These are phyloP conservation scores for Botrytis porri DNA, from an alignment of 2,329 filamentous ascomycete species.

Conservation along the genomic window DNA sequence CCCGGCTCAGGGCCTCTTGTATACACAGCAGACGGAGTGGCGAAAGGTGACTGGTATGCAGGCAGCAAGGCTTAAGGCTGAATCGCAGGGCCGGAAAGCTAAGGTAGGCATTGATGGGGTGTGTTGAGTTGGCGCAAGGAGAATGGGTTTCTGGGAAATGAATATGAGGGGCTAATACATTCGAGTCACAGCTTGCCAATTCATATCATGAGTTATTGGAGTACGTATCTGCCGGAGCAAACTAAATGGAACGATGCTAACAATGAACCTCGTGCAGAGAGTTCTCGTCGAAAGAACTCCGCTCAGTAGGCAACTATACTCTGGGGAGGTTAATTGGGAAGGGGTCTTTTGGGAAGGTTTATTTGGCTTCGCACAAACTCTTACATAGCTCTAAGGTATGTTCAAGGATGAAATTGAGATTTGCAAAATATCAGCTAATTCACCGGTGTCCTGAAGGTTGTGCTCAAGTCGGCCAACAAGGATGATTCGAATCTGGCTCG, in stretches of 20 bases:
- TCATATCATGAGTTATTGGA: constrained; percentile 96
- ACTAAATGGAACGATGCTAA: constrained; percentile 26
- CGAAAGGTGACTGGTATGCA: constrained; percentile 40
- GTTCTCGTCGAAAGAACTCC: constrained; percentile 87
- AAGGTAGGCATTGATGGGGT: constrained; percentile 45
- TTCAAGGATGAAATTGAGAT: background rate
- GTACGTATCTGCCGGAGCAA: constrained; percentile 52
- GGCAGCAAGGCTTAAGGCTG: constrained; percentile 55
- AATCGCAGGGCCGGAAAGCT: constrained; percentile 59
- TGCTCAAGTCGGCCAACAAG: constrained; percentile 96
- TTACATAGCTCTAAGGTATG: constrained; percentile 94
- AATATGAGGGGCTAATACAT: constrained; percentile 26
- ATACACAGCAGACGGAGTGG: constrained; percentile 36
- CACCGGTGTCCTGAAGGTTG: constrained; percentile 59
- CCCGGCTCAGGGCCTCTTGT: constrained; percentile 26
- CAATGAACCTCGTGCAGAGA: constrained; percentile 57
- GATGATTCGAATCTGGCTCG: constrained; percentile 92
- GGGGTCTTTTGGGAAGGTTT: constrained; percentile 97
- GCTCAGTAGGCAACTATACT: constrained; percentile 90
- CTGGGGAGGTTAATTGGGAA: constrained; percentile 92
- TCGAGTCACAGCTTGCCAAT: constrained; percentile 74
- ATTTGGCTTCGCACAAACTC: constrained; percentile 92
- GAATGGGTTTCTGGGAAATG: constrained; percentile 26
- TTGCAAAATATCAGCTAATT: constrained; percentile 22
- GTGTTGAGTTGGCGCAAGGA: constrained; percentile 19